phyloP scores from a whole-genome alignment of 2,329 filamentous ascomycete genomes.

The Amesomyces nigricolor region DNA sequence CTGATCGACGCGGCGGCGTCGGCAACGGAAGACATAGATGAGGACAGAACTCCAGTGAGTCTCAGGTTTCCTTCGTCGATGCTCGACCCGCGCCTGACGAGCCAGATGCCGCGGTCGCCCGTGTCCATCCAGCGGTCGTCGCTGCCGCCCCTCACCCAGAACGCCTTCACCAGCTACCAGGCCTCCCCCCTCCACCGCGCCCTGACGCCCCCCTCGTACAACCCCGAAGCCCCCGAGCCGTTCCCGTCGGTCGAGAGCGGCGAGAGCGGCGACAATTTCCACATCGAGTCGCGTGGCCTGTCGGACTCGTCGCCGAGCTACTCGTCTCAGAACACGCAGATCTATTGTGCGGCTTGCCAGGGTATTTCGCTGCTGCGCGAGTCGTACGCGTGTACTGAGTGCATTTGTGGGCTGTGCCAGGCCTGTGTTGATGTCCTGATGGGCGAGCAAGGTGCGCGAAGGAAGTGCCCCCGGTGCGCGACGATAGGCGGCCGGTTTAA shows the following conservation, averaged over 20 bases:
- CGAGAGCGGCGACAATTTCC: constrained; percentile 65
- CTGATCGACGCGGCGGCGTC: constrained; percentile 90
- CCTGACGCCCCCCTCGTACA: constrained; percentile 73
- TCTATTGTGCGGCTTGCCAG: constrained; percentile 87
- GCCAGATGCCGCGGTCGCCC: constrained; percentile 59
- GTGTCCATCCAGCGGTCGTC: constrained; percentile 59
- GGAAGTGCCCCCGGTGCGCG: constrained; percentile 73
- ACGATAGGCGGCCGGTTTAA: constrained; percentile 77
- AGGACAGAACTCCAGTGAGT: constrained; percentile 82
- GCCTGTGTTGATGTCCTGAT: constrained; percentile 80
- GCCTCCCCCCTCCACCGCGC: constrained; percentile 88
- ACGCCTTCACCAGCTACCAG: constrained; percentile 60
- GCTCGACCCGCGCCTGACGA: constrained; percentile 41
- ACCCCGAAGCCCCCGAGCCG: constrained; percentile 63
- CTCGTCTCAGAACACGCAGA: constrained; percentile 71
- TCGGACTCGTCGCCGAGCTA: constrained; percentile 68
- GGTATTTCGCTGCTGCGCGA: constrained; percentile 70
- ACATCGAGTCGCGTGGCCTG: constrained; percentile 60
- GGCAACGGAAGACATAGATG: constrained; percentile 84
- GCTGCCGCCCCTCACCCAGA: constrained; percentile 56
- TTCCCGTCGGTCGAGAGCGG: constrained; percentile 86
- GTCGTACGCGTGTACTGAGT: constrained; percentile 92
- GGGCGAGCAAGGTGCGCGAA: constrained; percentile 66
- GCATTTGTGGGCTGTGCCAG: constrained; percentile 86
- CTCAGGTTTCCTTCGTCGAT: constrained; percentile 29